Percentiles rank a stretch among this genome's conserved stretches.
Evolutionary conservation across 805 yeast species (phyloP).

Genomic region (Nematodospora valgi): DNA sequence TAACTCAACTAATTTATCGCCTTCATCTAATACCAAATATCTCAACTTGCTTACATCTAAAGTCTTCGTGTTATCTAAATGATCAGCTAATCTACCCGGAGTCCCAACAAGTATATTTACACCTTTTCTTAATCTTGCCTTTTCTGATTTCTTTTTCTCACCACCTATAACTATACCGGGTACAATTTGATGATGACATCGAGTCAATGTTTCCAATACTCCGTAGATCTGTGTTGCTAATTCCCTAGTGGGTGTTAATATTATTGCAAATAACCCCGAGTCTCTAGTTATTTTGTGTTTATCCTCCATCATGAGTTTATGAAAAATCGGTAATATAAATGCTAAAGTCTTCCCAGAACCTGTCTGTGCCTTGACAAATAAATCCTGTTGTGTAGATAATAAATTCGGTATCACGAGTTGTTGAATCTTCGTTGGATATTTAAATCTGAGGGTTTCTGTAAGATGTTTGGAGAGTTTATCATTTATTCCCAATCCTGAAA

Average conservation of each 20-base stretch:
- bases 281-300: conserved; percentile 47
- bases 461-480: conserved; percentile 52
- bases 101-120: conserved; percentile 95
- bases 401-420: conserved; percentile 67
- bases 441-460: conserved; percentile 50
- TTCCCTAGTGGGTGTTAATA: conserved; percentile 93
- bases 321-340: conserved; percentile 78
- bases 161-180: conserved; percentile 98
- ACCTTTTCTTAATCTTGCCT: conserved; percentile 93
- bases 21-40: conserved; percentile 93
- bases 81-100: conserved; percentile 95
- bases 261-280: conserved; percentile 84
- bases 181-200: conserved; percentile 82
- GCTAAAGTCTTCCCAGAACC: conserved; percentile 98
- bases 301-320: conserved; percentile 58
- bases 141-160: conserved; percentile 94
- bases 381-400: conserved; percentile 44
- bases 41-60: conserved; percentile 71
- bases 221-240: conserved; percentile 85
- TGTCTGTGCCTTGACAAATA: conserved; percentile 93
- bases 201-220: conserved; percentile 68
- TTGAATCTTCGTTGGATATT: conserved; percentile 84
- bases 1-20: conserved; percentile 90
- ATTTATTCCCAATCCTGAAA: conserved; percentile 68
- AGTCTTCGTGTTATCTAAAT: conserved; percentile 81